These are phyloP conservation scores for Coemansia sp. DNA, from an alignment of 192 early-diverging fungal species.

Conservation along the genomic window DNA sequence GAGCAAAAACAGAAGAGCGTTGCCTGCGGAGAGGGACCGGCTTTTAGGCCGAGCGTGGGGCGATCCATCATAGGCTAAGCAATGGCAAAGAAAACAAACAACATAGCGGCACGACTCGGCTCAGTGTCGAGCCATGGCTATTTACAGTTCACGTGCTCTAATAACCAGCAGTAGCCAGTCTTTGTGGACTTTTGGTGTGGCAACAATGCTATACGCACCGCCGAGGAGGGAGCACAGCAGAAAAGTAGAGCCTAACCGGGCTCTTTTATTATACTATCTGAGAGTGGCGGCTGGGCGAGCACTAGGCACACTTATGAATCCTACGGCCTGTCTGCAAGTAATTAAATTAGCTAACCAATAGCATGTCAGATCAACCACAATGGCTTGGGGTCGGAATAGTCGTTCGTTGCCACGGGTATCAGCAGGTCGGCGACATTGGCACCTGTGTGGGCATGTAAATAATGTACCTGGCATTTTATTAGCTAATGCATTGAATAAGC, in stretches of 20 bases:
- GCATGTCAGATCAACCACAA: neutral
- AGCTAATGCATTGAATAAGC: neutral
- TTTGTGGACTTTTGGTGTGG: neutral
- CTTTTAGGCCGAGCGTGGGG: conserved; percentile 1
- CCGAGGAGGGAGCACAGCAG: neutral
- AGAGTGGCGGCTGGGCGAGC: neutral
- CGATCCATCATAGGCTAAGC: neutral
- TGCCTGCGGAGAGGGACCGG: neutral
- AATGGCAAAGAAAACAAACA: neutral
- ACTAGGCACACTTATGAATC: neutral
- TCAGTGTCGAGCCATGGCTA: neutral
- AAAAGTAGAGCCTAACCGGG: neutral
- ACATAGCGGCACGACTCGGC: neutral
- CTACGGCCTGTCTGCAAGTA: too few species aligned
- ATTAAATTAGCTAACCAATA: neutral
- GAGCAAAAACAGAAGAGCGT: neutral
- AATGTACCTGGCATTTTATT: neutral
- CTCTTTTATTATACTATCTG: neutral
- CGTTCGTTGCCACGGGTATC: neutral
- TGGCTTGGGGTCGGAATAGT: neutral
- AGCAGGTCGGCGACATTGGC: neutral
- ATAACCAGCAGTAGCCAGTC: neutral
- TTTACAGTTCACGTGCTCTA: neutral
- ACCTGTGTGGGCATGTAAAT: neutral
- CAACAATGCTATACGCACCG: neutral